Evolutionary conservation across 2,329 filamentous ascomycete genomes (phyloP).

Genomic region (Trichoderma citrinoviride): DNA sequence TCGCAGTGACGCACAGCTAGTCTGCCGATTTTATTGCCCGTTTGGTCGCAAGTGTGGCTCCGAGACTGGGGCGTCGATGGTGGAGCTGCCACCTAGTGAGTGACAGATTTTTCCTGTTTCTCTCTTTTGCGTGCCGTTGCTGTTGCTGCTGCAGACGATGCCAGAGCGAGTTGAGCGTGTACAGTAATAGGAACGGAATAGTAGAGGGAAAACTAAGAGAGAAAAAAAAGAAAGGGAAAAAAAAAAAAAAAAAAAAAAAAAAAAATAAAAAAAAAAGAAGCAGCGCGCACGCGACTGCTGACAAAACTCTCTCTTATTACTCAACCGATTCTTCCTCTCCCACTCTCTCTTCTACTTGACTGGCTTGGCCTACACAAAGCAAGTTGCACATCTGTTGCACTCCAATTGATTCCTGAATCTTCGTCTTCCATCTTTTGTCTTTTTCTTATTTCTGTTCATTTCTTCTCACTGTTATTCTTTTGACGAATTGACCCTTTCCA

Average conservation of each 20-base stretch:
- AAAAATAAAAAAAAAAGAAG: neutral
- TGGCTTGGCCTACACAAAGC: too few relatives aligned
- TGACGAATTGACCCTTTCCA: neutral
- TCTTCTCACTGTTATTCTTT: neutral
- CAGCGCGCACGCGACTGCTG: slow-evolving; percentile 19
- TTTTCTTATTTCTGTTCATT: neutral
- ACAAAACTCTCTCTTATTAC: slow-evolving; percentile 12
- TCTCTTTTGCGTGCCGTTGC: neutral
- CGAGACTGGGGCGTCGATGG: slow-evolving; percentile 11
- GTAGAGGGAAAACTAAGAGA: too few relatives aligned
- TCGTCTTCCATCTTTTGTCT: neutral
- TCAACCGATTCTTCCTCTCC: neutral
- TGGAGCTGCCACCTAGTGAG: slow-evolving; percentile 14
- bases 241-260: neutral
- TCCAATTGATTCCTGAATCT: neutral
- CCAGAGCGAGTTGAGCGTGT: neutral
- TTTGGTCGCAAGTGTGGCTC: slow-evolving; percentile 21
- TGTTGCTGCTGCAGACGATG: slow-evolving; percentile 2
- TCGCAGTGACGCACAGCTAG: slow-evolving; percentile 15
- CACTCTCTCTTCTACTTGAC: neutral
- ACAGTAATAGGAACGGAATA: neutral
- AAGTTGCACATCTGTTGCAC: too few relatives aligned
- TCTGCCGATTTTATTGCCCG: slow-evolving; percentile 13
- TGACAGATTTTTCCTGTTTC: slow-evolving; percentile 17
- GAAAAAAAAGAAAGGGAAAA: too few relatives aligned